Conservation (phyloP, 306 rosid species). For the Nissolia schottii region DNA sequence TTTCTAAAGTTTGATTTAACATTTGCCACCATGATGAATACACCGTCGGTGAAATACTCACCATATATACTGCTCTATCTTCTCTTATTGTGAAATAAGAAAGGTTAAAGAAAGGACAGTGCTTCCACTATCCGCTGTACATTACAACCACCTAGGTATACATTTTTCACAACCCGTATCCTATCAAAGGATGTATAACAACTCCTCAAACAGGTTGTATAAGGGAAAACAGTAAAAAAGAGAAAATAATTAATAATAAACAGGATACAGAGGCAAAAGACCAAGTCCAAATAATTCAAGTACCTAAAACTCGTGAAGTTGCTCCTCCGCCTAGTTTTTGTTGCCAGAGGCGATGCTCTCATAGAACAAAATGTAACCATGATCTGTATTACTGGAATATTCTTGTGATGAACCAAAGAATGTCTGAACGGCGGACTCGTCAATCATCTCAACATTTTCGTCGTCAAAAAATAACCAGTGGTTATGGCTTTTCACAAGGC, state of each 20-base stretch:
- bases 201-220: slow-evolving; percentile 57
- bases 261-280: slow-evolving; percentile 21
- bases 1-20: slow-evolving; percentile 32
- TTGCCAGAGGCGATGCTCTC: slow-evolving; percentile 56
- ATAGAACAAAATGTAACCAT: slow-evolving; percentile 82
- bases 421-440: slow-evolving; percentile 89
- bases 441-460: slow-evolving; percentile 88
- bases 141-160: slow-evolving; percentile 57
- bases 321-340: slow-evolving; percentile 43
- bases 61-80: slow-evolving; percentile 54
- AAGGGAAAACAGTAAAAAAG: background rate
- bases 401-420: slow-evolving; percentile 94
- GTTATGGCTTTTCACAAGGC: slow-evolving; percentile 95
- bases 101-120: slow-evolving; percentile 5
- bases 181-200: slow-evolving; percentile 46
- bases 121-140: slow-evolving; percentile 69
- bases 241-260: slow-evolving; percentile 23
- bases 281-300: slow-evolving; percentile 37
- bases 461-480: slow-evolving; percentile 95
- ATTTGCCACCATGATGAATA: slow-evolving; percentile 32
- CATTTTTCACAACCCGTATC: slow-evolving; percentile 54
- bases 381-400: slow-evolving; percentile 79
- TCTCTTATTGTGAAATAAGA: slow-evolving; percentile 34
- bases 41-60: slow-evolving; percentile 30
- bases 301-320: slow-evolving; percentile 37